These are phyloP conservation scores for Pseudozyma thailandica DNA, from an alignment of 1,284 basidiomycete genomes.

Conservation along the genomic window DNA sequence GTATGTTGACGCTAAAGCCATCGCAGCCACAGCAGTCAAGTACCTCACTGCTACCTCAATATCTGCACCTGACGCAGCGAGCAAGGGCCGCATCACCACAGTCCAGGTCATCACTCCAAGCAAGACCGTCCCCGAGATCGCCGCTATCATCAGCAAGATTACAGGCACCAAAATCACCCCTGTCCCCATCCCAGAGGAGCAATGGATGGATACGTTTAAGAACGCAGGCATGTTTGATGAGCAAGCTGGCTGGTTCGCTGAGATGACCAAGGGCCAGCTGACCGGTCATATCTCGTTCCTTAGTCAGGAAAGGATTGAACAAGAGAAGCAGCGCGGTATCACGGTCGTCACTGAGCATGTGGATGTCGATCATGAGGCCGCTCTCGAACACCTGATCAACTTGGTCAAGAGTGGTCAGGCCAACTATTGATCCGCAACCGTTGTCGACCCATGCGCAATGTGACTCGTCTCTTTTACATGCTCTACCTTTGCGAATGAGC, in stretches of 20 bases:
- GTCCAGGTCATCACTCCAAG: conserved; percentile 13
- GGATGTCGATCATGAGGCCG: conserved; percentile 17
- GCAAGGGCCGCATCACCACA: conserved; percentile 14
- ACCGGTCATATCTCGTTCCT: conserved; percentile 13
- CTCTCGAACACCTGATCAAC: no score
- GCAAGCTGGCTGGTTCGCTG: conserved; percentile 5
- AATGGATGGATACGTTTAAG: conserved; percentile 20
- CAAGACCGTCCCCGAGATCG: conserved; percentile 28
- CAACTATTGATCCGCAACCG: no score
- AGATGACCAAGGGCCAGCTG: conserved; percentile 8
- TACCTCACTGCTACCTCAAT: conserved; percentile 11
- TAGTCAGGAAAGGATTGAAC: conserved; percentile 6
- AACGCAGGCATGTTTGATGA: conserved; percentile 22
- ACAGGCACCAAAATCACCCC: conserved; percentile 14
- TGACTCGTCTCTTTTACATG: no score
- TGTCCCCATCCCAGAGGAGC: conserved; percentile 19
- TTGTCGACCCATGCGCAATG: no score
- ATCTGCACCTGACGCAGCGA: not conserved
- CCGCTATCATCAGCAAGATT: conserved; percentile 16
- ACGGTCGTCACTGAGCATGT: conserved; percentile 13
- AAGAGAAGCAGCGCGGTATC: conserved; percentile 21
- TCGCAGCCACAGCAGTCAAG: conserved; percentile 26
- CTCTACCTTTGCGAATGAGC: no score
- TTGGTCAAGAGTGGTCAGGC: no score
- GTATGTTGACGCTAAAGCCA: conserved; percentile 7